Base-by-base conservation (phyloP, 1,139 yeast genomes). In the Pneumocystis murina region DNA sequence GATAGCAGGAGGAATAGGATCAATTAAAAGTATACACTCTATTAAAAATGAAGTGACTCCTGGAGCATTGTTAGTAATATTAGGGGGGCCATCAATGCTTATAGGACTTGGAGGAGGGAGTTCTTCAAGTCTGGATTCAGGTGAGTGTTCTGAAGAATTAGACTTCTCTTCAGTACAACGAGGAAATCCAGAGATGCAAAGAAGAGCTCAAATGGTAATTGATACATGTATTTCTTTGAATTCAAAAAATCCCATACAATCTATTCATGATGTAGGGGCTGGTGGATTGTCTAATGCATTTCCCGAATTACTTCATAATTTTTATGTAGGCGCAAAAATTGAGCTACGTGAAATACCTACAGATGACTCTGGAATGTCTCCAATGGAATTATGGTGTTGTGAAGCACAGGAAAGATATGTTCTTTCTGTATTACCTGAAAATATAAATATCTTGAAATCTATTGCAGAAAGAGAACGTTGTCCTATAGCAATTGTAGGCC, bases 61-160 rank as follows among this genome's bases (percentile, higher is more conserved):
- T 39, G 97, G 97, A 30, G 85, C 97, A 38, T 84, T 87, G 66
- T 80, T 94, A 68, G 88, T 94, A 73, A 98, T 94, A 36, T 82
- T 94, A 64, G 99, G 99, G 72, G 99, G 99, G 66, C 96, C 91
- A 71, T 87, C 91, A n/a, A 92, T 94, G 98, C 82, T 94, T 71
- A 92, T 94, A 76, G 99, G 99, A 72, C 82, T 92, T 66, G 99
- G 99, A 72, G 99, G 99, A 73, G 99, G 99, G 77, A 98, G 98
- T 61, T 98, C 98, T 10, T 92, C 98, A 6, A 88, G 96, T 10
- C 83, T 91, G 63, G 84, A 95, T 20, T 87, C 97, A 35, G 97
- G 97, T 71, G 97, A 90, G 75, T 96, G 95, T 62, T 87, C 95
- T 60, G 73, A 70, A 24, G 96, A 86, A 68, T 82, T 94, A 70